These are phyloP conservation scores for Xerocomus minutiporus DNA, from an alignment of 1,284 basidiomycete genomes.

Conservation along the genomic window DNA sequence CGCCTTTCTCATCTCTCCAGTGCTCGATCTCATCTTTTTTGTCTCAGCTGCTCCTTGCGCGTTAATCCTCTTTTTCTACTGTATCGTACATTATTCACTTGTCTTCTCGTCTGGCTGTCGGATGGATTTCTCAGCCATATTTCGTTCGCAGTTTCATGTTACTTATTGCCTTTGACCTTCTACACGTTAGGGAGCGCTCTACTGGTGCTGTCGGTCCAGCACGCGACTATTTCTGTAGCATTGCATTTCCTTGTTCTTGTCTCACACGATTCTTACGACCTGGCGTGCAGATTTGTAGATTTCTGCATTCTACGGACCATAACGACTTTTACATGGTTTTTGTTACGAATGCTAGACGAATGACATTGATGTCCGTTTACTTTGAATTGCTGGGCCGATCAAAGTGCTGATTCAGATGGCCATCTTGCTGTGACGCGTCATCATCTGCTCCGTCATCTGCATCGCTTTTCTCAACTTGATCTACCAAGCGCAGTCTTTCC, in stretches of 20 bases:
- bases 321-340: constrained; percentile 21
- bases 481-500: background rate
- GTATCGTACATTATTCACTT: constrained; percentile 33
- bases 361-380: constrained; percentile 21
- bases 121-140: constrained; percentile 33
- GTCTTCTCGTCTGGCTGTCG: constrained; percentile 25
- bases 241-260: constrained; percentile 27
- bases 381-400: constrained; percentile 18
- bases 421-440: background rate
- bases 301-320: constrained; percentile 24
- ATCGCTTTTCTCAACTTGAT: constrained; percentile 2
- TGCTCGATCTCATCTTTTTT: constrained; percentile 11
- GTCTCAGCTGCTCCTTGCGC: constrained; percentile 27
- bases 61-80: constrained; percentile 26
- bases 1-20: constrained; percentile 11
- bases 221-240: constrained; percentile 30
- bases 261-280: constrained; percentile 15
- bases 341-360: constrained; percentile 25
- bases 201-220: constrained; percentile 30
- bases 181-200: constrained; percentile 24
- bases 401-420: background rate
- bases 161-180: constrained; percentile 33
- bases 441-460: background rate
- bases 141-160: constrained; percentile 23
- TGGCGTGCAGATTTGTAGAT: constrained; percentile 28